These are phyloP conservation scores for Coemansia reversa DNA, from an alignment of 192 early-diverging fungal genomes.

Conservation along the genomic window DNA sequence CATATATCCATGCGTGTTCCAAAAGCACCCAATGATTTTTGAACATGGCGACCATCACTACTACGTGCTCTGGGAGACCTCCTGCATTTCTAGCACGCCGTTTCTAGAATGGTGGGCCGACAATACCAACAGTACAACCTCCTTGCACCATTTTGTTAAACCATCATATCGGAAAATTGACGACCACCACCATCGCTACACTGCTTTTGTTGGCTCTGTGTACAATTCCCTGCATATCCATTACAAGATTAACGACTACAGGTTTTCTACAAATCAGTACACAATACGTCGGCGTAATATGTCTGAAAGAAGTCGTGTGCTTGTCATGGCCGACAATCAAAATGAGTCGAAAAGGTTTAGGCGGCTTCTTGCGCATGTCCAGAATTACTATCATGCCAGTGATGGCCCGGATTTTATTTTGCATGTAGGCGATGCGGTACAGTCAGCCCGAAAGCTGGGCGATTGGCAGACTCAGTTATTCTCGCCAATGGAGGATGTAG, in stretches of 20 bases:
- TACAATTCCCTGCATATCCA: constrained; percentile 15
- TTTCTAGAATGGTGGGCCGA: constrained; percentile 45
- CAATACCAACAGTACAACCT: neutral
- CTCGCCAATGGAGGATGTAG: constrained; percentile 60
- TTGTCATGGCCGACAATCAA: constrained; percentile 51
- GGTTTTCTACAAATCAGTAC: constrained; percentile 18
- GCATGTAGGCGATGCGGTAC: constrained; percentile 72
- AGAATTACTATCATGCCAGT: constrained; percentile 9
- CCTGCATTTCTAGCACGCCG: constrained; percentile 18
- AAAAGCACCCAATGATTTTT: constrained; percentile 41
- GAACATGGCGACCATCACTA: constrained; percentile 45
- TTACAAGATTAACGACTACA: constrained; percentile 28
- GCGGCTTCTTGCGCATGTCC: constrained; percentile 13
- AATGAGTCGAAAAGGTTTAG: constrained; percentile 34
- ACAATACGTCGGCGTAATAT: constrained; percentile 18
- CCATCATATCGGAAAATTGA: constrained; percentile 33
- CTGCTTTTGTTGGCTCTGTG: constrained; percentile 38
- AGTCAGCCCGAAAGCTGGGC: constrained; percentile 55
- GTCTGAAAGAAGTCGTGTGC: constrained; percentile 9
- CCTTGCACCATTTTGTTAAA: constrained; percentile 16
- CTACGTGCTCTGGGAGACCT: constrained; percentile 52
- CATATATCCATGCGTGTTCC: constrained; percentile 32
- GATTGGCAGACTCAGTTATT: constrained; percentile 74
- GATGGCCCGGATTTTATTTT: constrained; percentile 54
- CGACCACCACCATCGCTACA: constrained; percentile 31